Base-by-base conservation (phyloP, 495 filamentous ascomycete genomes). In the Articulospora tetracladia region DNA sequence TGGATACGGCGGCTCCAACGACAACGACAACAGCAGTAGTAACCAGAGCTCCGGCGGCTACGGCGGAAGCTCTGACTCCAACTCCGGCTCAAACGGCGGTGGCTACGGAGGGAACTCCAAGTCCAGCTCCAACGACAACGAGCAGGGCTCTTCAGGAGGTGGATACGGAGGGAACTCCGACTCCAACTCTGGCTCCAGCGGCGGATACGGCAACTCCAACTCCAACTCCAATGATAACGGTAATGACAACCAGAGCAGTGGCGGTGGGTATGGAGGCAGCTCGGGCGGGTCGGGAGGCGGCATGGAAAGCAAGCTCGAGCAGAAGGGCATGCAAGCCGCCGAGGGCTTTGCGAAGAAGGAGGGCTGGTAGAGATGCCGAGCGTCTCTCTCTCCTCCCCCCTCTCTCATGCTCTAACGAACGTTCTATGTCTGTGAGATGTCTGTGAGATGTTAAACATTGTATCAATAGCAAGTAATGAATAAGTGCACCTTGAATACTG, bases 241-340 rank as follows among this genome's bases (percentile, higher is more conserved):
- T 56, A 49, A 51, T 19, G 46, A 59, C 27, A 53, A 52, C n/a
- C 39, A 50, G 12, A 41, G 27, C 24, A 41, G 28, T 2, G 49
- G 57, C 10, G 34, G 34, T 22, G 26, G 39, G 46, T 13, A 19
- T 41, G 47, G 48, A 53, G 46, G 46, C 6, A 17, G n/a, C 15
- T 22, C 26, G 25, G 24, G 41, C 25, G 27, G 23, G n/a, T 49
- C 44, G 20, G 47, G 44, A 23, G 44, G 27, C 27, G 12, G 30
- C 30, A 32, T 32, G 19, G 25, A 27, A 34, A 19, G n/a, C 22
- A 1, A 24, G 22, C 30, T 60, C 22, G 39, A 53, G 34, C 58
- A 47, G 32, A 53, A 60, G 58, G 58, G 50, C 17, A 28, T 53
- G 22, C 49, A 54, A 27, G 36, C 36, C 53, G 49, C 28, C 13